These are phyloP conservation scores for Bacidia gigantensis DNA, from an alignment of 495 filamentous ascomycete genomes.

Conservation along the genomic window DNA sequence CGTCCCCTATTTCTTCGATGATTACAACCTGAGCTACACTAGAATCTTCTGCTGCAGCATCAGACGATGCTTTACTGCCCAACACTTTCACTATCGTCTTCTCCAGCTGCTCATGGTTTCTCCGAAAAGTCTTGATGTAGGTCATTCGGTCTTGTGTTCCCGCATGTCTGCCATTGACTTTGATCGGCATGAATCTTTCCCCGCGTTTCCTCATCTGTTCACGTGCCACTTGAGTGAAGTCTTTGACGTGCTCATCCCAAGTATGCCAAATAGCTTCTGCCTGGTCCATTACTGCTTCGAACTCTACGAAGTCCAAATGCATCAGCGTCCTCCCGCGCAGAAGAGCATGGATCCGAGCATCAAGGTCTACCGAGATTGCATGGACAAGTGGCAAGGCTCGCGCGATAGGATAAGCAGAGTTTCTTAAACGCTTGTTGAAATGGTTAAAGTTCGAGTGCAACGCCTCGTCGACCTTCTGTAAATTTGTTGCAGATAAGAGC, in stretches of 20 bases:
- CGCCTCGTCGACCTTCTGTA: conserved; percentile 82
- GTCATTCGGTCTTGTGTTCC: conserved; percentile 79
- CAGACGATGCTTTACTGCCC: conserved; percentile 50
- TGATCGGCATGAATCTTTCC: conserved; percentile 97
- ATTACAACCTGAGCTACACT: conserved; percentile 49
- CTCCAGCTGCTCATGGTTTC: conserved; percentile 94
- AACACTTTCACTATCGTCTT: conserved; percentile 90
- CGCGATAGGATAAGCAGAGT: conserved; percentile 85
- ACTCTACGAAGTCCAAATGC: conserved; percentile 83
- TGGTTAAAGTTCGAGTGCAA: conserved; percentile 78
- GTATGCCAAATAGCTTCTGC: conserved; percentile 73
- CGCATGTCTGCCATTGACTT: conserved; percentile 69
- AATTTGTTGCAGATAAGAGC: conserved; percentile 75
- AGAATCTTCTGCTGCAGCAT: conserved; percentile 27
- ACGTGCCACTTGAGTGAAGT: conserved; percentile 92
- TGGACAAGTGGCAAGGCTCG: conserved; percentile 89
- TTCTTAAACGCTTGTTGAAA: conserved; percentile 90
- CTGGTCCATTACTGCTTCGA: conserved; percentile 67
- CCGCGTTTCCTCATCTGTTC: conserved; percentile 82
- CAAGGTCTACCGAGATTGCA: conserved; percentile 91
- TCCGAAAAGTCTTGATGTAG: conserved; percentile 86
- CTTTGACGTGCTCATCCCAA: conserved; percentile 93
- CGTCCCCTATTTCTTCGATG: conserved; percentile 88
- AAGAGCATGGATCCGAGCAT: conserved; percentile 68
- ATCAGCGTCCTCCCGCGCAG: conserved; percentile 78